Conservation (phyloP, 495 filamentous ascomycete genomes). For the Bacidia gigantensis region DNA sequence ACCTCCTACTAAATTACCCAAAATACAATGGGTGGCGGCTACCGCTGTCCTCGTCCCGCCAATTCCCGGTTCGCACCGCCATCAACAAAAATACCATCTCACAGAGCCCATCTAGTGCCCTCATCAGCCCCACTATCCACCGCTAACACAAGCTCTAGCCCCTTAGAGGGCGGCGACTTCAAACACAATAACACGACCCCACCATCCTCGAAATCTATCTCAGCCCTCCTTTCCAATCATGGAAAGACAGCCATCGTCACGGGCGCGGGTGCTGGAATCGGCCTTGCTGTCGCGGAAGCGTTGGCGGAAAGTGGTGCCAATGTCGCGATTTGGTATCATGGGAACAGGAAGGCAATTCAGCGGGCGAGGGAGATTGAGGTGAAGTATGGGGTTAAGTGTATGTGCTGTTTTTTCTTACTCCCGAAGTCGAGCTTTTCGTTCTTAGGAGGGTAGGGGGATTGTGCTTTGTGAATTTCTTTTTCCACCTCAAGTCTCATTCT, state of each 20-base stretch:
- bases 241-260: slow-evolving; percentile 75
- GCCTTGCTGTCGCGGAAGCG: slow-evolving; percentile 59
- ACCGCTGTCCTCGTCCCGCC: too few species aligned
- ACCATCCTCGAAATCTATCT: slow-evolving; percentile 46
- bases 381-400: slow-evolving; percentile 71
- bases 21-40: background rate
- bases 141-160: too few species aligned
- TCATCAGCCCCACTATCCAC: too few species aligned
- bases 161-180: slow-evolving; percentile 26
- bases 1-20: background rate
- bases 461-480: too few species aligned
- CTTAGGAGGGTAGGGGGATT: too few species aligned
- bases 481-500: too few species aligned
- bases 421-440: too few species aligned
- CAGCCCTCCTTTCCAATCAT: slow-evolving; percentile 73
- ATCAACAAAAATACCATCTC: too few species aligned
- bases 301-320: slow-evolving; percentile 77
- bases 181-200: slow-evolving; percentile 45
- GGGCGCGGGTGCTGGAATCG: slow-evolving; percentile 72
- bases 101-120: too few species aligned
- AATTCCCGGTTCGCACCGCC: too few species aligned
- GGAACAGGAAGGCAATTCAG: slow-evolving; percentile 54
- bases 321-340: slow-evolving; percentile 78
- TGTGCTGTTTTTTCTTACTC: too few species aligned
- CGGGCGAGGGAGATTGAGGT: slow-evolving; percentile 60